Conservation (phyloP, 2,329 filamentous ascomycete species). For the Harringtonia lauricola region DNA sequence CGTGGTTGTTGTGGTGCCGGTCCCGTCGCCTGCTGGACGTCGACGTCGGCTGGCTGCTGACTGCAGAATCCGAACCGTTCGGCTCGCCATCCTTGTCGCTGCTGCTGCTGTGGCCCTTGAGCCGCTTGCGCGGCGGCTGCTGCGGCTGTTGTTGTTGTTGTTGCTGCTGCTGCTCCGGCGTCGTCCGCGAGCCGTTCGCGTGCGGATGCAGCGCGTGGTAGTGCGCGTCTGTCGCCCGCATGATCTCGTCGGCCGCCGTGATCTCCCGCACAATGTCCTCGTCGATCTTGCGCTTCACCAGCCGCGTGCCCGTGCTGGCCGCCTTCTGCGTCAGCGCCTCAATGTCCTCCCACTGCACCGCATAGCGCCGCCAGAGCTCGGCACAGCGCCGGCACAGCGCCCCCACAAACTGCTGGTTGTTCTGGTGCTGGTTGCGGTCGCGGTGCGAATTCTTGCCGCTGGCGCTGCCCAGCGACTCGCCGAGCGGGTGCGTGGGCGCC, state of each 20-base stretch:
- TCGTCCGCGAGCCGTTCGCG: slow-evolving; percentile 7
- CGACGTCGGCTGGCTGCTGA: slow-evolving; percentile 31
- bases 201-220: slow-evolving; percentile 15
- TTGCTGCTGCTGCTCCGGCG: slow-evolving; percentile 22
- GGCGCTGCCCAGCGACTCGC: slow-evolving; percentile 51
- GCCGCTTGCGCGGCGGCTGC: slow-evolving; percentile 55
- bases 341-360: slow-evolving; percentile 87
- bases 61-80: slow-evolving; percentile 27
- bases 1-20: slow-evolving; percentile 3
- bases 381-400: slow-evolving; percentile 87
- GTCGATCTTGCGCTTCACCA: slow-evolving; percentile 81
- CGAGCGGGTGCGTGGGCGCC: slow-evolving; percentile 20
- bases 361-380: slow-evolving; percentile 90
- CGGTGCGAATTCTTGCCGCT: slow-evolving; percentile 56
- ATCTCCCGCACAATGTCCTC: slow-evolving; percentile 78
- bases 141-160: slow-evolving; percentile 33
- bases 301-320: slow-evolving; percentile 64
- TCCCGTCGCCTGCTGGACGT: slow-evolving; percentile 21
- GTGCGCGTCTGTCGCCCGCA: slow-evolving; percentile 24
- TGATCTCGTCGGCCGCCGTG: slow-evolving; percentile 51
- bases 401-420: slow-evolving; percentile 49
- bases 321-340: slow-evolving; percentile 89
- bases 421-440: slow-evolving; percentile 52
- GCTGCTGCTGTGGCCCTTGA: slow-evolving; percentile 31
- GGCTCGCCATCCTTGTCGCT: slow-evolving; percentile 39